Percentiles rank a stretch among this genome's conserved stretches.
These are phyloP conservation scores for Ambrosia artemisiifolia DNA, from an alignment of 129 eudicot genomes.

Conservation along the genomic window DNA sequence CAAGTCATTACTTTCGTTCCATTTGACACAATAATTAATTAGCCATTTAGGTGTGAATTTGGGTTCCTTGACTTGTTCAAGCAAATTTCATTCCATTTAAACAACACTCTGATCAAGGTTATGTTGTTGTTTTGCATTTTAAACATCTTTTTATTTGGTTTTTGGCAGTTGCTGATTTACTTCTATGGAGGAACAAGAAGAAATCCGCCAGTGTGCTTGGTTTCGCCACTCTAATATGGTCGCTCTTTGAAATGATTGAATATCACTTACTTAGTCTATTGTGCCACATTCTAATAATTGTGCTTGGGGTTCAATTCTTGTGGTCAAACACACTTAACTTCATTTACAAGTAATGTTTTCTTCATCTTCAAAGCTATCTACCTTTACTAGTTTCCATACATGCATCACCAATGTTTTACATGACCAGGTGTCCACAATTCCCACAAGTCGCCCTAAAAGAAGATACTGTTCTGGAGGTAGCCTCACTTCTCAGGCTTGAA, in stretches of 20 bases:
- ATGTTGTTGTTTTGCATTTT: background rate
- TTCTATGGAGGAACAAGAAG: slow-evolving; percentile 86
- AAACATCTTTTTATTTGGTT: background rate
- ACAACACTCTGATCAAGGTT: too few species aligned
- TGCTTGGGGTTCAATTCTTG: slow-evolving; percentile 52
- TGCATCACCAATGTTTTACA: background rate
- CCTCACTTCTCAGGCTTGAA: slow-evolving; percentile 56
- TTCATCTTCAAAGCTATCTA: background rate
- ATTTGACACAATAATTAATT: background rate
- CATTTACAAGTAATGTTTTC: slow-evolving; percentile 59
- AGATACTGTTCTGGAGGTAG: slow-evolving; percentile 54
- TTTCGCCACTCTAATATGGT: slow-evolving; percentile 79
- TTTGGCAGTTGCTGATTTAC: slow-evolving; percentile 77
- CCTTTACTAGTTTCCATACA: background rate
- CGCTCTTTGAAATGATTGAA: slow-evolving; percentile 71
- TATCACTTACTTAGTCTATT: slow-evolving; percentile 83
- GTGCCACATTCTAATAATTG: slow-evolving; percentile 68
- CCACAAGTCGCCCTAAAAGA: slow-evolving; percentile 75
- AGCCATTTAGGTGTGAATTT: background rate
- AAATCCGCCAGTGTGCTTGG: slow-evolving; percentile 56
- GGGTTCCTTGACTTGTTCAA: too few species aligned
- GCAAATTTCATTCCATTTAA: too few species aligned
- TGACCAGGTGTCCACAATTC: slow-evolving; percentile 65
- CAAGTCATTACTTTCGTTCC: background rate
- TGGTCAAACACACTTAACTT: slow-evolving; percentile 78